phyloP scores from a whole-genome alignment of 345 rosid genomes.

The Stellera chamaejasme region DNA sequence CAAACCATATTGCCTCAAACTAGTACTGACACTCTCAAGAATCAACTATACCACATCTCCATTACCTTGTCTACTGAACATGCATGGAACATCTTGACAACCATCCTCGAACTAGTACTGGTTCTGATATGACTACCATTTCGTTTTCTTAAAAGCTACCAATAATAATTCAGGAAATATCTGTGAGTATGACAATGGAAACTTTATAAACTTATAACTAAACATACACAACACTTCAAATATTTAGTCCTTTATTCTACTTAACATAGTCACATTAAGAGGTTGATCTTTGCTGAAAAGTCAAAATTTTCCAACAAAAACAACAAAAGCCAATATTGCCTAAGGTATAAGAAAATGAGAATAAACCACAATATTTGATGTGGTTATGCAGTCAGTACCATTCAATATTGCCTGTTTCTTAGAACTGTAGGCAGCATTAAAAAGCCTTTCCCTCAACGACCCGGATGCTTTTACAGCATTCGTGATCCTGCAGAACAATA shows the following conservation, averaged over 20 bases:
- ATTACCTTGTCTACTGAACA: too few relatives aligned
- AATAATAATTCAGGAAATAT: too few relatives aligned
- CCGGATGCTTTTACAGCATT: constrained; percentile 88
- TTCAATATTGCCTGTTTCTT: constrained; percentile 87
- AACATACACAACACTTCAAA: not conserved
- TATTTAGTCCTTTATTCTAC: too few relatives aligned
- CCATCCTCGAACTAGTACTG: too few relatives aligned
- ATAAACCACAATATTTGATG: not conserved
- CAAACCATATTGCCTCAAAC: too few relatives aligned
- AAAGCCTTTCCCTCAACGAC: constrained; percentile 66
- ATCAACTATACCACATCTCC: too few relatives aligned
- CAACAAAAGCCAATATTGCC: not conserved
- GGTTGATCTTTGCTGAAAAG: not conserved
- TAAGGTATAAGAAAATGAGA: not conserved
- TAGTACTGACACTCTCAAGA: too few relatives aligned
- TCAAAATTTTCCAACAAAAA: not conserved
- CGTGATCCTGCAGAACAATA: constrained; percentile 48
- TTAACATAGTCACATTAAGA: not conserved
- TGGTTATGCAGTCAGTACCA: constrained; percentile 36
- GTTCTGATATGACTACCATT: too few relatives aligned
- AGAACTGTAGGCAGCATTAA: constrained; percentile 91
- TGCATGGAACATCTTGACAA: too few relatives aligned
- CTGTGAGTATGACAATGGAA: too few relatives aligned
- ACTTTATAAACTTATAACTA: too few relatives aligned
- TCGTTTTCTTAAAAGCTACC: too few relatives aligned